phyloP scores from a whole-genome alignment of 768 basidiomycete genomes.

The Trametes gibbosa region DNA sequence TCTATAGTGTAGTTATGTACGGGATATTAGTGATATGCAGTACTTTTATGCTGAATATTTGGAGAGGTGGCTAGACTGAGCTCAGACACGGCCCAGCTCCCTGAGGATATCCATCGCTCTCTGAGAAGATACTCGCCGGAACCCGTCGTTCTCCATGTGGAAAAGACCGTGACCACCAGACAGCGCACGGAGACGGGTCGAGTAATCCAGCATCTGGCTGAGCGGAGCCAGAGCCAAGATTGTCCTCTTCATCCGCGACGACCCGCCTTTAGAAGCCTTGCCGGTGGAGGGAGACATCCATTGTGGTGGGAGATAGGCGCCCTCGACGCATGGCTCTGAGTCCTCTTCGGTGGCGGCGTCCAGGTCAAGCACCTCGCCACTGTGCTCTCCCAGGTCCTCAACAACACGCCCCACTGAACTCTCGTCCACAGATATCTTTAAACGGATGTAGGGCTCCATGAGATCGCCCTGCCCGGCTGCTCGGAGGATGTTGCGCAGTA shows the following conservation, averaged over 20 bases:
- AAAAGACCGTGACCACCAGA: slow-evolving; percentile 82
- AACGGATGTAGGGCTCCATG: slow-evolving; percentile 72
- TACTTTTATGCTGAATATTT: neutral
- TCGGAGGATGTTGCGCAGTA: slow-evolving; percentile 60
- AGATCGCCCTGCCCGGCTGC: slow-evolving; percentile 68
- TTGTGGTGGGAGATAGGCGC: slow-evolving; percentile 71
- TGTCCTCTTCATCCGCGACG: slow-evolving; percentile 52
- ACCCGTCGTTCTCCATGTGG: slow-evolving; percentile 78
- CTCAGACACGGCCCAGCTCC: slow-evolving; percentile 61
- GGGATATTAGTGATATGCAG: slow-evolving; percentile 4
- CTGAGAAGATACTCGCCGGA: slow-evolving; percentile 58
- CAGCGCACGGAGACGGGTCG: slow-evolving; percentile 71
- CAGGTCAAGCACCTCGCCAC: slow-evolving; percentile 76
- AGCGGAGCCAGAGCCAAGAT: slow-evolving; percentile 73
- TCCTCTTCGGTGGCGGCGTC: slow-evolving; percentile 39
- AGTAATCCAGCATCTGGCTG: slow-evolving; percentile 80
- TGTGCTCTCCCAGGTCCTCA: slow-evolving; percentile 80
- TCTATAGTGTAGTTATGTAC: slow-evolving; percentile 12
- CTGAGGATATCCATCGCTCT: slow-evolving; percentile 70
- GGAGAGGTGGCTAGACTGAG: neutral
- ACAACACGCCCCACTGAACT: slow-evolving; percentile 73
- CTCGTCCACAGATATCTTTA: slow-evolving; percentile 68
- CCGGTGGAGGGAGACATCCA: slow-evolving; percentile 71
- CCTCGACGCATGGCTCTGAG: slow-evolving; percentile 45
- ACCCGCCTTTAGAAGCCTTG: slow-evolving; percentile 29